A percentile compares a stretch with the other conserved stretches of the same genome.
These are phyloP conservation scores for Aspergillus sp. DNA, from an alignment of 2,329 filamentous ascomycete genomes.

Conservation along the genomic window DNA sequence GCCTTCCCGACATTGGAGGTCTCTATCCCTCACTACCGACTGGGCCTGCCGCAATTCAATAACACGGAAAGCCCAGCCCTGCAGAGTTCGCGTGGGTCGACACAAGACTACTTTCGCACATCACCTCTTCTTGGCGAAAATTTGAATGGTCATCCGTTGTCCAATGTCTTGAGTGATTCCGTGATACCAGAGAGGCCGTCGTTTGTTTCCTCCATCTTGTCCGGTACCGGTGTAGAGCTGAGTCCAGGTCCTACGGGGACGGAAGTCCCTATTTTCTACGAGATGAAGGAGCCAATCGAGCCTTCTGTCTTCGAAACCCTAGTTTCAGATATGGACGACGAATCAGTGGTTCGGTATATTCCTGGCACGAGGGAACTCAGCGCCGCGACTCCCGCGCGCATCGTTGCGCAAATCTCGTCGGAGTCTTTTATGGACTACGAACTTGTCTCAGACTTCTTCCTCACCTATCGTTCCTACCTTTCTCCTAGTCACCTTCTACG, in stretches of 20 bases:
- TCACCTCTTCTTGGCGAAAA: slow-evolving; percentile 49
- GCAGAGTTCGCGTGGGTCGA: slow-evolving; percentile 66
- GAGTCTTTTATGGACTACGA: slow-evolving; percentile 95
- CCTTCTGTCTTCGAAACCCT: slow-evolving; percentile 69
- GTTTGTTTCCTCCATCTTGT: slow-evolving; percentile 33
- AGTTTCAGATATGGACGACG: slow-evolving; percentile 74
- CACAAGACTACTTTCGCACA: slow-evolving; percentile 60
- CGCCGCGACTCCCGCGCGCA: slow-evolving; percentile 80
- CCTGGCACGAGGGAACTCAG: slow-evolving; percentile 64
- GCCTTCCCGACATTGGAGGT: slow-evolving; percentile 59
- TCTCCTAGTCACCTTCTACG: slow-evolving; percentile 68
- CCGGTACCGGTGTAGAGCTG: slow-evolving; percentile 27
- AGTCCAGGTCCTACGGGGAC: slow-evolving; percentile 24
- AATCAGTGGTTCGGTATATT: slow-evolving; percentile 75
- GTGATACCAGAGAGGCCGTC: slow-evolving; percentile 22
- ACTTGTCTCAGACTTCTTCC: slow-evolving; percentile 92
- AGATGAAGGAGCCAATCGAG: slow-evolving; percentile 56
- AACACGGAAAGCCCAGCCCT: slow-evolving; percentile 67
- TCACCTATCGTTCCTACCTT: slow-evolving; percentile 87
- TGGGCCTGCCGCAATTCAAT: slow-evolving; percentile 78
- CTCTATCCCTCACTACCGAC: slow-evolving; percentile 73
- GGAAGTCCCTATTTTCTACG: slow-evolving; percentile 38
- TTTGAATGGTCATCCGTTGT: slow-evolving; percentile 15
- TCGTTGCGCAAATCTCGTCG: slow-evolving; percentile 94
- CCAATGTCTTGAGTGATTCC: slow-evolving; percentile 20